Percentiles rank a stretch among this genome's conserved stretches.
Evolutionary conservation across 768 basidiomycete species (phyloP).

Genomic region (Chiua virens): DNA sequence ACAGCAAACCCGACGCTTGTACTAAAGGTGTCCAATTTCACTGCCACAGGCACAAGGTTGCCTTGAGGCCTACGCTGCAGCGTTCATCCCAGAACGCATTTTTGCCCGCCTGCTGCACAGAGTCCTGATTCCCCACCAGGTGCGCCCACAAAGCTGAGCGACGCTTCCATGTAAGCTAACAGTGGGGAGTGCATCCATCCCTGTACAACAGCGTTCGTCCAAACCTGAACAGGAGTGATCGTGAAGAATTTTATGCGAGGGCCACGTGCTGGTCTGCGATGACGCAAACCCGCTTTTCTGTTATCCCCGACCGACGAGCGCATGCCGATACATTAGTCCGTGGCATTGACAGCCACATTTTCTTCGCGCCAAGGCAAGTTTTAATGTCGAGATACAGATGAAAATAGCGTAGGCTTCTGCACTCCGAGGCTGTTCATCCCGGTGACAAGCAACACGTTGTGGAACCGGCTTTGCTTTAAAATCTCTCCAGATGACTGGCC

Average conservation of each 20-base stretch:
- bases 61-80: slow-evolving; percentile 27
- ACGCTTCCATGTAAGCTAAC: not conserved
- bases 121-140: not conserved
- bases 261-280: slow-evolving; percentile 20
- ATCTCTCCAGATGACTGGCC: slow-evolving; percentile 16
- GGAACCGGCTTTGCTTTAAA: slow-evolving; percentile 24
- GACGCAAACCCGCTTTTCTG: slow-evolving; percentile 9
- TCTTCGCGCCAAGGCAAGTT: slow-evolving; percentile 20
- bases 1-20: slow-evolving; percentile 10
- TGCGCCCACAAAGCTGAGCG: slow-evolving; percentile 6
- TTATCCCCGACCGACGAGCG: slow-evolving; percentile 15
- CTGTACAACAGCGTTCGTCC: slow-evolving; percentile 11
- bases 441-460: slow-evolving; percentile 23
- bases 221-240: not conserved
- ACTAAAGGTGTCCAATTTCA: slow-evolving; percentile 6
- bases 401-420: slow-evolving; percentile 17
- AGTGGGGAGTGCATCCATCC: not conserved
- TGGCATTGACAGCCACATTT: slow-evolving; percentile 26
- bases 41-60: slow-evolving; percentile 23
- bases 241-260: slow-evolving; percentile 5
- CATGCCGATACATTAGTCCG: slow-evolving; percentile 5
- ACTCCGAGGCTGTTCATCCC: slow-evolving; percentile 27
- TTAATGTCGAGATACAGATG: slow-evolving; percentile 10
- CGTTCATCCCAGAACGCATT: not conserved
- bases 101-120: not conserved